phyloP scores from a whole-genome alignment of 2,329 filamentous ascomycete species.

The Rhinocladiella mackenziei region DNA sequence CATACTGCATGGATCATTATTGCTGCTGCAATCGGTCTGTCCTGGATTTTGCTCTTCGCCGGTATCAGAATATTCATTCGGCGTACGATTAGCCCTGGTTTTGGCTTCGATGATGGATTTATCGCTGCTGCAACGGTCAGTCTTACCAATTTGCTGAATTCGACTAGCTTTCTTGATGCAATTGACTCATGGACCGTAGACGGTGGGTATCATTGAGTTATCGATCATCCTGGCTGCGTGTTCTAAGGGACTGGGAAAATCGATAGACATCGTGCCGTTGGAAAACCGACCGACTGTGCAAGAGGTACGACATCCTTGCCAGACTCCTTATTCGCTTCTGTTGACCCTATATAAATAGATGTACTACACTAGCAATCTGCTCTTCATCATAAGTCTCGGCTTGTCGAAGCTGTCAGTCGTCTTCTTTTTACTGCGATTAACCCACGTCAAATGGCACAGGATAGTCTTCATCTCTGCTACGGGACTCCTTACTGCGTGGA shows the following conservation, averaged over 20 bases:
- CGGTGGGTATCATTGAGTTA: slow-evolving; percentile 34
- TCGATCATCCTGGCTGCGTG: slow-evolving; percentile 33
- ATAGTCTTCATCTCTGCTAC: slow-evolving; percentile 19
- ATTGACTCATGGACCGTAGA: slow-evolving; percentile 21
- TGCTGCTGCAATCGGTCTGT: slow-evolving; percentile 37
- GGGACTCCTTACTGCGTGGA: slow-evolving; percentile 27
- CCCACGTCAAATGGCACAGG: slow-evolving; percentile 18
- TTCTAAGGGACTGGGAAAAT: slow-evolving; percentile 36
- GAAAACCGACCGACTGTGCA: slow-evolving; percentile 17
- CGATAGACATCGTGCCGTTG: slow-evolving; percentile 29
- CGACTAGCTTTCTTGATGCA: not conserved
- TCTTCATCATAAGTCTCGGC: slow-evolving; percentile 31
- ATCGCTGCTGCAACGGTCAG: slow-evolving; percentile 35
- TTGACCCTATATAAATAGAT: slow-evolving; percentile 15
- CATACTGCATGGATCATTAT: slow-evolving; percentile 41
- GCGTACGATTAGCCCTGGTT: slow-evolving; percentile 33
- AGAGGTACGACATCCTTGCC: slow-evolving; percentile 17
- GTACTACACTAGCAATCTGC: slow-evolving; percentile 30
- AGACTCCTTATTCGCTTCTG: not conserved
- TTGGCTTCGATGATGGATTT: slow-evolving; percentile 36
- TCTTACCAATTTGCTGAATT: slow-evolving; percentile 3
- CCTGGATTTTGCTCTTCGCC: slow-evolving; percentile 36
- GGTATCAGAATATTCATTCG: slow-evolving; percentile 39
- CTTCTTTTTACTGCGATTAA: slow-evolving; percentile 27
- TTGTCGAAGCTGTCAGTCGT: slow-evolving; percentile 31